Conservation (phyloP, 208 protist species). For the Wallacemonas sp. region DNA sequence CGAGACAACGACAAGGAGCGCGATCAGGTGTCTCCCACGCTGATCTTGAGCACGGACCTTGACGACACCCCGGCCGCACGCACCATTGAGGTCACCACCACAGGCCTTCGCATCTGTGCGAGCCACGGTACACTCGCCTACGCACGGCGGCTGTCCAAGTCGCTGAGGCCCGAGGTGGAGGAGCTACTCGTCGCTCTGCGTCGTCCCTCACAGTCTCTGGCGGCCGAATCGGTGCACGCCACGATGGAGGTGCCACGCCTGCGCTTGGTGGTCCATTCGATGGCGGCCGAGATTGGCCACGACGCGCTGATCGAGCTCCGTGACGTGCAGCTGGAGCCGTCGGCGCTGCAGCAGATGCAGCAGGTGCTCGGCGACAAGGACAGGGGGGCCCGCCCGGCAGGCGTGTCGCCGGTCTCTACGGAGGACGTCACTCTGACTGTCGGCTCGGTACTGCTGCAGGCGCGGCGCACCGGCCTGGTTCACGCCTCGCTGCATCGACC, state of each 20-base stretch:
- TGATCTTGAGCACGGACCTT: no score
- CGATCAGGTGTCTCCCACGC: no score
- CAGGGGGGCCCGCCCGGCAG: no score
- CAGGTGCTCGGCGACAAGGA: neutral
- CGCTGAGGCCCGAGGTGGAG: neutral
- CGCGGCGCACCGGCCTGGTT: neutral
- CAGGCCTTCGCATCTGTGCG: constrained; percentile 6
- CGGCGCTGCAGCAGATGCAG: neutral
- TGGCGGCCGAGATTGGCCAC: constrained; percentile 3
- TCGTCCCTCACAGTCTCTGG: no score
- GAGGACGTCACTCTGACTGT: neutral
- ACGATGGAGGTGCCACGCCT: neutral
- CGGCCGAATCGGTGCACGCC: no score
- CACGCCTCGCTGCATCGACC: neutral
- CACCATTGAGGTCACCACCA: neutral
- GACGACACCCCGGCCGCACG: neutral
- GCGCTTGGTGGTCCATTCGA: neutral
- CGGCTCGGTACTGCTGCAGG: neutral
- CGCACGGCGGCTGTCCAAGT: neutral
- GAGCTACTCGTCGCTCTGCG: neutral
- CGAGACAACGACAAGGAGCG: no score
- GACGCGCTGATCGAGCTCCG: constrained; percentile 2
- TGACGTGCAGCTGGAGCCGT: neutral
- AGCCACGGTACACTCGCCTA: neutral
- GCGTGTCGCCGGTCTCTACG: no score